Evolutionary conservation across 2,329 filamentous ascomycete species (phyloP), one percentile per base, ranked within the genome.

Genomic region (Aspergillus eucalypticola): DNA sequence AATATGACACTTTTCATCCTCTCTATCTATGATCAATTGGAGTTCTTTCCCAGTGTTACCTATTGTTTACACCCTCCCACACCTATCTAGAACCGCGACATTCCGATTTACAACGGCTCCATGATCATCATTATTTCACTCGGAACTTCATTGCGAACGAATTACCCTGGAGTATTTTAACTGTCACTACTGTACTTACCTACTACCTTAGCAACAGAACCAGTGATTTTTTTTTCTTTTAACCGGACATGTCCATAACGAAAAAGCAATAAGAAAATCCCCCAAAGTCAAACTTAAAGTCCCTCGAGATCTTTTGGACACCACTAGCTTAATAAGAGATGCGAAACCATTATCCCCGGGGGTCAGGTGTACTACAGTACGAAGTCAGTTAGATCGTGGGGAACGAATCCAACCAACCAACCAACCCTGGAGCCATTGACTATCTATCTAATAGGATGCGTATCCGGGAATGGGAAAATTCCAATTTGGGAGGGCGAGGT

Each of bases 221-320:
- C 46, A 38, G 35, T 41, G 29, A 39, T 25, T 53, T 27, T 23
- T 27, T 29, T 5, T 11, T 29, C 11, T 29, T 32, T 5, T 32
- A 13, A 58, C 19, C 49, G 46, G 56, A 53, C 56, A 50, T 58
- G 38, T 58, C 52, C 11, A 60, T 50, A 60, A 35, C 11, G 6
- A 29, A 35, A 32, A 27, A 55, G 27, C 23, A 54, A 25, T 23
- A 21, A 44, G 42, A 17, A 51, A 17, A 51, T 25, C 57, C 35
- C 56, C 57, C 57, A 59, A 54, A 39, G 27, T 46, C 42, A 39
- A 54, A 29, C 39, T 32, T 27, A 48, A 59, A 38, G 38, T 54
- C 29, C 50, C 21, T 53, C 39, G 39, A 59, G 48, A 48, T 54
- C 39, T 5, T 35, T 35, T 53, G 38, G 56, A 46, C 54, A 35